These are phyloP conservation scores for Dictyostelium purpureum DNA, from an alignment of 78 protist genomes.

Conservation along the genomic window DNA sequence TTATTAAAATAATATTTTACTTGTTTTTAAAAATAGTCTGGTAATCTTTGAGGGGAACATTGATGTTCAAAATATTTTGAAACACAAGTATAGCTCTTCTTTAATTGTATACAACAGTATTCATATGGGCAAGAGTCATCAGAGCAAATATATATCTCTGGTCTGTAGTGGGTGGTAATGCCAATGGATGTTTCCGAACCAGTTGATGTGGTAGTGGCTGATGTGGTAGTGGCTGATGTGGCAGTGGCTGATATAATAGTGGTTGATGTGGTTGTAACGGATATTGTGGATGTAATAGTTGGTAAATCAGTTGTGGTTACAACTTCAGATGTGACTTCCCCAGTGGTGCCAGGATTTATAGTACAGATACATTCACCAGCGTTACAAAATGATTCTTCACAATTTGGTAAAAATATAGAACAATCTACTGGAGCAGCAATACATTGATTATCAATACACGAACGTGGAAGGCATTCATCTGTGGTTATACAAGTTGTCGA, in stretches of 20 bases:
- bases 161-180: background rate
- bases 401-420: background rate
- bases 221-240: background rate
- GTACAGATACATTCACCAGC: background rate
- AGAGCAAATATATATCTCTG: background rate
- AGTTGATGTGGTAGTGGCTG: background rate
- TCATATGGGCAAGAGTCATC: background rate
- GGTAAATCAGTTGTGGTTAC: background rate
- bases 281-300: background rate
- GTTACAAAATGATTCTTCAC: background rate
- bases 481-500: background rate
- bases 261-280: background rate
- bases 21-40: no score
- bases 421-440: background rate
- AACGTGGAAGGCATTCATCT: background rate
- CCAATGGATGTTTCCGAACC: background rate
- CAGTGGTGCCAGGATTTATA: background rate
- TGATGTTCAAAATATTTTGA: background rate
- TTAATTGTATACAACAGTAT: background rate
- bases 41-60: background rate
- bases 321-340: background rate
- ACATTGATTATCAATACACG: background rate
- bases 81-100: background rate
- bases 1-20: no score
- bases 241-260: no score